Evolutionary conservation across 1,284 basidiomycete genomes (phyloP).

Genomic region (Ustilago hordei): DNA sequence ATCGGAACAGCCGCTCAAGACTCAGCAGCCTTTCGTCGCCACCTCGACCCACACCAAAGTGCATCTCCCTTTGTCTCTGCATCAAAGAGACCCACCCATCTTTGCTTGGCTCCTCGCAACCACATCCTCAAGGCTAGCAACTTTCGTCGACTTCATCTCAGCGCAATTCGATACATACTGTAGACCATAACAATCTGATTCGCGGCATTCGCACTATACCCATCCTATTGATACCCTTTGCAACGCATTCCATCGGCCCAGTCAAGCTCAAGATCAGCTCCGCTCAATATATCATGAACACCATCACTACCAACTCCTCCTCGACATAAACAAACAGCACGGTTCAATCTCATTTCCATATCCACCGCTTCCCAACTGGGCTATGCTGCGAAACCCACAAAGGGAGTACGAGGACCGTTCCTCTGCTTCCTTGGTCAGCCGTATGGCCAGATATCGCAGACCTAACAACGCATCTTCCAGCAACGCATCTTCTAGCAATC

Average conservation of each 20-base stretch:
- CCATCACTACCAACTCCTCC: not conserved
- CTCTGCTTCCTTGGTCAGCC: conserved; percentile 19
- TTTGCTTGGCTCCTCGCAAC: not conserved
- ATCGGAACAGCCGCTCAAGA: not conserved
- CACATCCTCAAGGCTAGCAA: not conserved
- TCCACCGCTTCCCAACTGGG: conserved; percentile 3
- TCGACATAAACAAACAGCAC: not conserved
- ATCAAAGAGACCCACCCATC: not conserved
- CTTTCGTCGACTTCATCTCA: not conserved
- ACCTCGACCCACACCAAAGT: not conserved
- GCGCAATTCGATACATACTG: not conserved
- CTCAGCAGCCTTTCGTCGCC: not conserved
- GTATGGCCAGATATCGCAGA: conserved; percentile 30
- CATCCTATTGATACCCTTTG: not conserved
- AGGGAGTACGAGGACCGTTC: conserved; percentile 12
- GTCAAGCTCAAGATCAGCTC: not conserved
- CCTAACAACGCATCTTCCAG: not conserved
- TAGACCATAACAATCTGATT: not conserved
- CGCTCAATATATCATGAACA: not conserved
- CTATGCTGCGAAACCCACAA: conserved; percentile 22
- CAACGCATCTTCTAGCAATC: not conserved
- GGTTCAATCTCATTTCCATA: not conserved
- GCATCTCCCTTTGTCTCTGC: not conserved
- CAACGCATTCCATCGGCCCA: not conserved
- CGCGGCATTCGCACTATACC: not conserved